A percentile compares a stretch with the other conserved stretches of the same genome.
phyloP scores from a whole-genome alignment of 768 basidiomycete genomes.

The Gloeophyllum trabeum region DNA sequence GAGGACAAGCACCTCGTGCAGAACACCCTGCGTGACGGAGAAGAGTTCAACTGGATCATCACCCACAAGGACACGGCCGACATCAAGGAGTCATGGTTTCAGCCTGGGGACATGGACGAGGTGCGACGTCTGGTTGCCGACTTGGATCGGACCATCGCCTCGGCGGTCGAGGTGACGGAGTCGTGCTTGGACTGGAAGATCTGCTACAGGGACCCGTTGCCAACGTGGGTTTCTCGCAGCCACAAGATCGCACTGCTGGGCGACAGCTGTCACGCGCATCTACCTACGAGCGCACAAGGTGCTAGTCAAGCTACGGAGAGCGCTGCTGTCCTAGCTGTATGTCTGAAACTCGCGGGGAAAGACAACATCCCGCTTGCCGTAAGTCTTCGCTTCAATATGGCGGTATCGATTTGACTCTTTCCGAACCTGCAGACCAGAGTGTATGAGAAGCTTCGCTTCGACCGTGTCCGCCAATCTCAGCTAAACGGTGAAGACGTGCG shows the following conservation, averaged over 20 bases:
- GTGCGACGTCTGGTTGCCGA: background rate
- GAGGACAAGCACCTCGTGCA: background rate
- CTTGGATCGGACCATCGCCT: background rate
- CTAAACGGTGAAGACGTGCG: background rate
- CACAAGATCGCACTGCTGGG: constrained; percentile 16
- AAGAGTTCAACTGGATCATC: constrained; percentile 1
- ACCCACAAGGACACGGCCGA: constrained; percentile 2
- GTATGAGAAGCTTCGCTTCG: constrained; percentile 1
- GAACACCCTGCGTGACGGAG: background rate
- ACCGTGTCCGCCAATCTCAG: constrained; percentile 1
- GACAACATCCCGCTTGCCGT: background rate
- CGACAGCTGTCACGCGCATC: constrained; percentile 20
- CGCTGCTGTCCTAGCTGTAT: constrained; percentile 16
- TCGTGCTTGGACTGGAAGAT: constrained; percentile 17
- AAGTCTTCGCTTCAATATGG: background rate
- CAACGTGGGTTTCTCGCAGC: constrained; percentile 16
- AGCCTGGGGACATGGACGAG: constrained; percentile 2
- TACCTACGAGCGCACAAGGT: constrained; percentile 15
- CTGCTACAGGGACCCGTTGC: constrained; percentile 14
- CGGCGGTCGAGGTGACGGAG: background rate
- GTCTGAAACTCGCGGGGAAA: constrained; percentile 6
- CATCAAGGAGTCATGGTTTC: constrained; percentile 2
- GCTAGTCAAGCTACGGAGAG: constrained; percentile 22
- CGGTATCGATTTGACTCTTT: too few species aligned
- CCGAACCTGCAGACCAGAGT: background rate